These are phyloP conservation scores for Bothriochloa decipiens DNA, from an alignment of 176 grass and related monocot genomes.

Conservation along the genomic window DNA sequence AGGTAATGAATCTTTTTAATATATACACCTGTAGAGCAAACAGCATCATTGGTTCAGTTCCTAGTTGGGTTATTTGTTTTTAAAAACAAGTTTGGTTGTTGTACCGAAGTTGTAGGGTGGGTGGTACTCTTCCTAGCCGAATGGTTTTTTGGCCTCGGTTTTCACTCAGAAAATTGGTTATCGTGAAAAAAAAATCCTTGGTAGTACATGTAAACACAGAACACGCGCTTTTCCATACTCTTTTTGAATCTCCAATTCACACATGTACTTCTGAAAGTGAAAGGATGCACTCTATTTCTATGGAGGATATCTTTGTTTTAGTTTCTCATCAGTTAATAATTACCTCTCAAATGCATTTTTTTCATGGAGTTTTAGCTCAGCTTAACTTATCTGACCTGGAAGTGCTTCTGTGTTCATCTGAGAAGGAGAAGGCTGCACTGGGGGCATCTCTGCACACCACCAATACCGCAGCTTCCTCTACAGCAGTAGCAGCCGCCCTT, in stretches of 20 bases:
- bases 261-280: neutral
- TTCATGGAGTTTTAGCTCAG: neutral
- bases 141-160: too few relatives aligned
- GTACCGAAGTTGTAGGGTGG: too few relatives aligned
- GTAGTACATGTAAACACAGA: neutral
- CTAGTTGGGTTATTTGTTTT: too few relatives aligned
- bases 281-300: neutral
- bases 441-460: neutral
- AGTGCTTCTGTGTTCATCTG: neutral
- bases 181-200: neutral
- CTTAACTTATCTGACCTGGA: neutral
- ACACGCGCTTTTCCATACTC: neutral
- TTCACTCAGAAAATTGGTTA: too few relatives aligned
- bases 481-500: neutral
- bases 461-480: neutral
- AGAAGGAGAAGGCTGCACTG: slow-evolving; percentile 24
- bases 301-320: neutral
- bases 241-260: neutral
- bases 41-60: neutral
- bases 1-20: slow-evolving; percentile 36
- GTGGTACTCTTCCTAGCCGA: too few relatives aligned
- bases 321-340: neutral
- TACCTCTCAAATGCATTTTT: neutral
- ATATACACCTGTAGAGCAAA: neutral
- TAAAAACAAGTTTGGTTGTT: too few relatives aligned